Evolutionary conservation across 2,329 filamentous ascomycete species (phyloP), one percentile per base, ranked within the genome.

Genomic region (Huntiella moniliformis): DNA sequence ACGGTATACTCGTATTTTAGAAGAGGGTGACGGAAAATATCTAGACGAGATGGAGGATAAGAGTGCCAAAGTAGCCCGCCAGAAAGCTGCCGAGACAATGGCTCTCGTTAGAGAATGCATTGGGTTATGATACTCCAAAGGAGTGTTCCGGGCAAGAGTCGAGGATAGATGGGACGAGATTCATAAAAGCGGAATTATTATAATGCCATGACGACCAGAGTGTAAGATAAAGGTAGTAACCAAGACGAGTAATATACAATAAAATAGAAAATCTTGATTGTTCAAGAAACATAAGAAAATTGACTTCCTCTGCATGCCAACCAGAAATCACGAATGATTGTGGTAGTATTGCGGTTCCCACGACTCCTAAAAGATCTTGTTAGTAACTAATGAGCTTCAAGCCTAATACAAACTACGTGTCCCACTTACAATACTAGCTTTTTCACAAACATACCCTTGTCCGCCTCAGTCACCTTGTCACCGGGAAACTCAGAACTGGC

Each of bases 261-360:
- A 28, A 6, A 28, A 3, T 8, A 28, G 22, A 28, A 28, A 8
- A 28, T 8, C 34, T 17, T 16, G 4, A 12, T 11, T 12, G 5
- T 37, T 28, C 35, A 45, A 33, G 47, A 49, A 15, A 46, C 38
- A 28, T 49, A 49, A 10, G 73, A 64, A 58, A 77, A 79, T 53
- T 64, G 74, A 1, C 68, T 67, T 5, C 72, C 72, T 50, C 79
- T 66, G 51, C 77, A 78, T 2, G 69, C 66, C n/a, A 82, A 61
- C 76, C 79, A 86, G 56, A 85, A 85, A 28, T 82, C 77, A 49
- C 73, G 70, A 3, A 83, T 73, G 1, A 82, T 66, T 46, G 76
- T 69, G 51, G 78, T 82, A 3, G 79, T 83, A 42, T 67, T 63
- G 51, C 71, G 67, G 1, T 71, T 66, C 5, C 81, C 80, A 35